These are phyloP conservation scores for Barbarea vulgaris DNA, from an alignment of 345 rosid genomes.

Conservation along the genomic window DNA sequence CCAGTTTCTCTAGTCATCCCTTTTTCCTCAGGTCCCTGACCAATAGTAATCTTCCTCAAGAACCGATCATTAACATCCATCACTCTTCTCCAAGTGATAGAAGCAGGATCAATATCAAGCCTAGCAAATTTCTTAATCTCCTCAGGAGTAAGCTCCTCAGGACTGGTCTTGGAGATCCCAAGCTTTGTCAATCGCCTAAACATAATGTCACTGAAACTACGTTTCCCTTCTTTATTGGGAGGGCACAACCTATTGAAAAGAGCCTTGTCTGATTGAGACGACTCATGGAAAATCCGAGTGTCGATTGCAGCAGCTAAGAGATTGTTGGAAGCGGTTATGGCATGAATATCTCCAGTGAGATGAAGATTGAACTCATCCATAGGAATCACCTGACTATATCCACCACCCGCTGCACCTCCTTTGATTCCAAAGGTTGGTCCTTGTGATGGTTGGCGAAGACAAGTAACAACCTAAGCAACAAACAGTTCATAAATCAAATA, in stretches of 20 bases:
- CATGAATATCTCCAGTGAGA: slow-evolving; percentile 97
- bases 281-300: slow-evolving; percentile 93
- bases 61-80: slow-evolving; percentile 97
- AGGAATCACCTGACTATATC: slow-evolving; percentile 97
- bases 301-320: slow-evolving; percentile 99
- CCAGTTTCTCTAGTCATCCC: slow-evolving; percentile 98
- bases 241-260: slow-evolving; percentile 88
- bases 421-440: slow-evolving; percentile 99
- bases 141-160: slow-evolving; percentile 84
- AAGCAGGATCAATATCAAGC: slow-evolving; percentile 85
- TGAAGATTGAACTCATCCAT: slow-evolving; percentile 99
- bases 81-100: slow-evolving; percentile 97
- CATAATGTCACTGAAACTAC: slow-evolving; percentile 82
- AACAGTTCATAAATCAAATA: not conserved
- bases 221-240: slow-evolving; percentile 80
- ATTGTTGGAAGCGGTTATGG: slow-evolving; percentile 98
- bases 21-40: slow-evolving; percentile 97
- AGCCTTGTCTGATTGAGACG: slow-evolving; percentile 94
- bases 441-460: slow-evolving; percentile 99
- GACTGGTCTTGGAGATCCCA: slow-evolving; percentile 76
- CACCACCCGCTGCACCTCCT: slow-evolving; percentile 99
- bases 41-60: slow-evolving; percentile 85
- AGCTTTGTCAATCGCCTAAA: slow-evolving; percentile 83
- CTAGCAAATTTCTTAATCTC: slow-evolving; percentile 84
- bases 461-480: slow-evolving; percentile 77